phyloP scores from a whole-genome alignment of 2,329 filamentous ascomycete species.

The Sporothrix brasiliensis region DNA sequence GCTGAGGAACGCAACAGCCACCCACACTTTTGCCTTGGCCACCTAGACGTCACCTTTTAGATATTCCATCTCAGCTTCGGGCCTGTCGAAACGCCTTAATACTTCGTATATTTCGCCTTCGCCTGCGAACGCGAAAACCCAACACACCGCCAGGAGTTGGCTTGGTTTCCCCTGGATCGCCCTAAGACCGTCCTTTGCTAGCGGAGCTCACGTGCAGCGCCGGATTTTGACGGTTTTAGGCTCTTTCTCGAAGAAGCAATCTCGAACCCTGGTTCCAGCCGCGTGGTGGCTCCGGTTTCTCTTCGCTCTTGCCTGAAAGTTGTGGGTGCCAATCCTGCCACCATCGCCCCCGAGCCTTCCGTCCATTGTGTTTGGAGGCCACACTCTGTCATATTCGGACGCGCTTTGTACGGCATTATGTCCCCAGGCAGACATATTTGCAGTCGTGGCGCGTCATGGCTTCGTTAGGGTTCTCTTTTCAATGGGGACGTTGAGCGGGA shows the following conservation, averaged over 20 bases:
- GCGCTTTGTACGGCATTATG: neutral
- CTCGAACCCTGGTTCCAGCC: constrained; percentile 19
- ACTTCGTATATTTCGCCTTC: neutral
- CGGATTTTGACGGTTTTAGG: neutral
- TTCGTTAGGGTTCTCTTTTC: neutral
- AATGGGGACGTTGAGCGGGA: neutral
- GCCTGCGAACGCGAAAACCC: neutral
- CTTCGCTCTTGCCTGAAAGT: constrained; percentile 30
- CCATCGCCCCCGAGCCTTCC: constrained; percentile 34
- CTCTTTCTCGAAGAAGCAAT: constrained; percentile 7
- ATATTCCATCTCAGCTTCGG: neutral
- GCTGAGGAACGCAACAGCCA: neutral
- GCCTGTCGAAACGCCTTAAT: neutral
- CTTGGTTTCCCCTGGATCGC: constrained; percentile 15
- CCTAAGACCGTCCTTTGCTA: constrained; percentile 7
- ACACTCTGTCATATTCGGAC: neutral
- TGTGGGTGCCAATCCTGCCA: constrained; percentile 20
- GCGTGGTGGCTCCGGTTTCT: constrained; percentile 27
- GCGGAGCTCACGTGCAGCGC: constrained; percentile 26
- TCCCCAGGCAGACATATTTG: constrained; percentile 28
- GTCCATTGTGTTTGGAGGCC: constrained; percentile 15
- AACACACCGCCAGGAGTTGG: constrained; percentile 21
- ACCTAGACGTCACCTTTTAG: neutral
- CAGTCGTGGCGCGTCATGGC: constrained; percentile 28
- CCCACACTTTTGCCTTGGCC: neutral